Base-by-base conservation (phyloP, 768 basidiomycete genomes). In the Mycena vulgaris region DNA sequence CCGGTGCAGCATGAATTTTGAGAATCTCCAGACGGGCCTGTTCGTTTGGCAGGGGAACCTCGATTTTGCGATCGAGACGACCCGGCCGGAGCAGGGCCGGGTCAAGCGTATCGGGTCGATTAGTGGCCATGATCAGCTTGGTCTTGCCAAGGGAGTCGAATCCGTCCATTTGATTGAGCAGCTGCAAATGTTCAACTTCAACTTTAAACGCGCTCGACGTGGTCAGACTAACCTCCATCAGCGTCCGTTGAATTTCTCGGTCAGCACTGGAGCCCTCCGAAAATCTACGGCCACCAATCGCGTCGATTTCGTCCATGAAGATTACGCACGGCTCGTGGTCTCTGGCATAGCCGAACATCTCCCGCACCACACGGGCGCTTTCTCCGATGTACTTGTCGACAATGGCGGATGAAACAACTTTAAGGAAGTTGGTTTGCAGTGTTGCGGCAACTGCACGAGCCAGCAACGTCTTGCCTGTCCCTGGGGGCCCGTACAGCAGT, bases 81-180 rank as follows among this genome's bases (percentile, higher is more conserved):
- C 98, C 98, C 10, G 97, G 97, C 62, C 97, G 94, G 63, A 99
- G 88, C 27, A 99, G 90, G 17, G 97, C 97, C 17, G 98, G 98
- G 82, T 99, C 98, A 37, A 98, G 89, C 2, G 97, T 99, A 80
- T 99, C 98, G 0, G 98, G 98, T 77, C 98, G 88, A 85, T 99
- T 99, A 28, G 98, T 99, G n/a, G 98, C 98, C 95, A 99, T 98
- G 80, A 99, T 99, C 61, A 99, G 89, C 82, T 99, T 99, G 37
- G 97, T 98, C 73, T 86, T 87, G 51, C 98, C 98, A 31, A 99
- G 86, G 19, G 97, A 96, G 82, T 99, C 98, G 83, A 99, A 99
- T 27, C 98, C 98, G 79, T 99, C 98, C 96, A 99, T 98, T 83
- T 99, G 97, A 78, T 99, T 99, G 35, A 99, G 88, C 28, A 99